Base-by-base conservation (phyloP, 768 basidiomycete species). In the Pleurotus tuber-regium region DNA sequence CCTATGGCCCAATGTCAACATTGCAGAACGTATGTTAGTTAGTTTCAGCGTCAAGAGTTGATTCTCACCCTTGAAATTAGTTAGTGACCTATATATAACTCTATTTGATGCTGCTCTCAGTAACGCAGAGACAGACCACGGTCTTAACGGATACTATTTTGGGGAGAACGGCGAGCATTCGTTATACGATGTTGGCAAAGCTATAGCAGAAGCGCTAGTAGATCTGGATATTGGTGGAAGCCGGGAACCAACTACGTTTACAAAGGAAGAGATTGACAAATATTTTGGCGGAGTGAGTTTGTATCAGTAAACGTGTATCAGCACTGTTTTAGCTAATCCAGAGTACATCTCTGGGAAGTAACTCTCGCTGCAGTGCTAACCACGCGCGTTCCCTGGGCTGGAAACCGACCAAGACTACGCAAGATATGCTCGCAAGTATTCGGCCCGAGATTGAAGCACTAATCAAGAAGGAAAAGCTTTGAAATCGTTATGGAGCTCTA, bases 351-450 rank as follows among this genome's bases (percentile, higher is more conserved):
- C 51, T 70, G 9, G 72, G 73, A 2, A 63, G 68, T 2, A 80
- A 81, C 54, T 70, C 76, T 3, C 70, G 78, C 12, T 74, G 72
- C 56, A 66, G 64, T 23, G 71, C 72, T 0, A 73, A 75, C 35
- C 66, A 77, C 46, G 67, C 70, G 1, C 66, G 67, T 36, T 60
- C 63, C 10, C 57, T 83, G 38, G 80, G 82, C 11, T 83, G 82
- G 82, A 73, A 72, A 50, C 78, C 83, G 8, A 70, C 56, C 51
- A 71, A 70, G 57, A 73, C 64, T 11, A 78, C 73, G 8, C 61
- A 71, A 49, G 80, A 83, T 59, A 72, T 83, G 67, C 55, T 83
- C 10, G 65, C 62, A 30, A 78, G 74, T 55, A 70, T 84, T 44
- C 67, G 69, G 51, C 61, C 67, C 4, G 79, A 82, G 61, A 70